Evolutionary conservation across 1,139 yeast genomes (phyloP), one percentile per base, ranked within the genome.

Genomic region (Lodderomyces elongisporus): DNA sequence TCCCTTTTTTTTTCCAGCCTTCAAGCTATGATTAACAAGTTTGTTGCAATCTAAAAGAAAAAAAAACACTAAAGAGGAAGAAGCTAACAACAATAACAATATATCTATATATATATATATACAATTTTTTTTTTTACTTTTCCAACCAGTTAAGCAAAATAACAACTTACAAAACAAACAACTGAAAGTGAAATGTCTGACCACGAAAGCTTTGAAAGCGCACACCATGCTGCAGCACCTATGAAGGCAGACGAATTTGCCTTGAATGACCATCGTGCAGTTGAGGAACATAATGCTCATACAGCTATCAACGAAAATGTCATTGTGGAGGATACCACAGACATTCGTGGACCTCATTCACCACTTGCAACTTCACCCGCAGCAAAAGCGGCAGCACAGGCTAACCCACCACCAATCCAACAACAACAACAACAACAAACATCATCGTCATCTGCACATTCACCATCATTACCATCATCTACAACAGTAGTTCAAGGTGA

Each of bases 251-350:
- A 7, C 9, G 26, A 24, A 13, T 24, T 24, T 24, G 26, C 63
- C 26, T 57, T 77, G 36, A 68, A 74, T 43, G 83, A 77, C 51
- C 82, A 77, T 49, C 63, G 83, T 13, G 26, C 26, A 7, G 12
- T 24, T 9, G 26, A 24, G 75, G 46, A 60, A 68, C 14, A 54
- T 56, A 25, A 62, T 69, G 9, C 56, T 68, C 18, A 31, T 30
- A 35, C 39, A 14, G 41, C 37, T 28, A 42, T 33, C 12, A 29
- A 31, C 13, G 42, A 36, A 10, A 20, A 32, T 18, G 14, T 23
- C 3, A 33, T 28, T 10, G 18, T 14, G 8, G 30, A 16, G 9
- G n/a, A 9, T 6, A 18, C 31, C 23, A n/a, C n/a, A n/a, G n/a
- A n/a, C n/a, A n/a, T n/a, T n/a, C n/a, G n/a, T n/a, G n/a, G n/a